Evolutionary conservation across 306 rosid species (phyloP).

Genomic region (Benincasa hispida): DNA sequence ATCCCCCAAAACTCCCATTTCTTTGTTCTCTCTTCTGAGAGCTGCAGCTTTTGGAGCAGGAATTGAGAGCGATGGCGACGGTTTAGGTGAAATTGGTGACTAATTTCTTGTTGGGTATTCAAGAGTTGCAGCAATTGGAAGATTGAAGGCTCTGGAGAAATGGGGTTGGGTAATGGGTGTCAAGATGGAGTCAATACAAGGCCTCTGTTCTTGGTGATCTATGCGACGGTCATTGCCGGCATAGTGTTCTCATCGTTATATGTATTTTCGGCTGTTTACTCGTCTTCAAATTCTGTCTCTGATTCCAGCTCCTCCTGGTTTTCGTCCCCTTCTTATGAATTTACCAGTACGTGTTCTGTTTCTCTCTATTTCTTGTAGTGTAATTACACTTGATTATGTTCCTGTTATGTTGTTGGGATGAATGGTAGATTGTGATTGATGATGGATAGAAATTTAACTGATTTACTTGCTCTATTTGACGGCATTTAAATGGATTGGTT

Average conservation of each 20-base stretch:
- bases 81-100: not conserved
- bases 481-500: not conserved
- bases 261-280: conserved; percentile 48
- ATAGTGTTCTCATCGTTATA: conserved; percentile 48
- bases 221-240: conserved; percentile 36
- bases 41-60: not conserved
- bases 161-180: conserved; percentile 40
- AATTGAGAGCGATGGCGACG: not conserved
- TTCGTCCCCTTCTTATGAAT: not conserved
- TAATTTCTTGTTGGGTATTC: not conserved
- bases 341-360: conserved; percentile 23
- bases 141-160: conserved; percentile 2
- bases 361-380: not conserved
- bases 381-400: not conserved
- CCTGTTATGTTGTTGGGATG: not conserved
- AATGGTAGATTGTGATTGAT: not conserved
- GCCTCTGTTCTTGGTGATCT: conserved; percentile 65
- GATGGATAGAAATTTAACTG: not conserved
- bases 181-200: conserved; percentile 36
- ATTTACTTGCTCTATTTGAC: not conserved
- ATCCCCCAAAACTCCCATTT: not conserved
- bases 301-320: conserved; percentile 2
- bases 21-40: not conserved
- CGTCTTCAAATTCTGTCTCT: conserved; percentile 21
- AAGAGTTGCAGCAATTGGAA: not conserved